These are phyloP conservation scores for Peronosclerospora sorghi DNA, from an alignment of 352 stramenopile genomes.

Conservation along the genomic window DNA sequence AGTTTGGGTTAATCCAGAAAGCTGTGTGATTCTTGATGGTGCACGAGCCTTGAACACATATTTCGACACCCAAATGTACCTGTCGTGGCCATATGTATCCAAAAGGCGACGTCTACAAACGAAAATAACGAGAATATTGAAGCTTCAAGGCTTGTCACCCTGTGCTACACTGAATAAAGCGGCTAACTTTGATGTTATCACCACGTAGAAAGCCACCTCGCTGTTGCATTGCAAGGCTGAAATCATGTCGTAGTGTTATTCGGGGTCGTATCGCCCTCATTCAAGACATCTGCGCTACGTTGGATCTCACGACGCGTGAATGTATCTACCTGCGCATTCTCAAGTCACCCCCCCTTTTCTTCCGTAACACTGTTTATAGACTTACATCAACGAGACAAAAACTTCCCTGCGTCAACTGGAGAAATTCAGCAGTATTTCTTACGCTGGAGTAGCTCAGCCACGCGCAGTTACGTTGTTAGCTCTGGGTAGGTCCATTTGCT, in stretches of 20 bases:
- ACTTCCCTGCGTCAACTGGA: neutral
- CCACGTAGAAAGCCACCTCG: slow-evolving; percentile 6
- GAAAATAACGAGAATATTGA: slow-evolving; percentile 9
- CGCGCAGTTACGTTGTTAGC: slow-evolving; percentile 14
- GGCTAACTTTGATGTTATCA: neutral
- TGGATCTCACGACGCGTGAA: slow-evolving; percentile 14
- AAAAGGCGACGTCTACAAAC: slow-evolving; percentile 2
- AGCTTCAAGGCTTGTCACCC: slow-evolving; percentile 4
- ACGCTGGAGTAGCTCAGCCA: slow-evolving; percentile 15
- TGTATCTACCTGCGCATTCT: slow-evolving; percentile 53
- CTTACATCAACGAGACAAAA: slow-evolving; percentile 2
- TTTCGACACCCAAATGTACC: slow-evolving; percentile 23
- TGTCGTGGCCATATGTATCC: slow-evolving; percentile 29
- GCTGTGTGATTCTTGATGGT: slow-evolving; percentile 47
- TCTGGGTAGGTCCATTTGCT: slow-evolving; percentile 23
- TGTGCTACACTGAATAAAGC: neutral
- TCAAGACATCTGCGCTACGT: slow-evolving; percentile 4
- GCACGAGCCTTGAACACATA: slow-evolving; percentile 21
- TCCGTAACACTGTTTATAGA: slow-evolving; percentile 19
- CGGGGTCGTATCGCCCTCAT: slow-evolving; percentile 31
- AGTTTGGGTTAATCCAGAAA: slow-evolving; percentile 61
- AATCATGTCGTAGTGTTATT: slow-evolving; percentile 24
- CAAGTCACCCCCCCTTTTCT: slow-evolving; percentile 26
- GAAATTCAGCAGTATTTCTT: slow-evolving; percentile 26
- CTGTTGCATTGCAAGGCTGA: slow-evolving; percentile 31